Evolutionary conservation across 768 basidiomycete species (phyloP), one percentile per base, ranked within the genome.

Genomic region (Lactarius hatsudake): DNA sequence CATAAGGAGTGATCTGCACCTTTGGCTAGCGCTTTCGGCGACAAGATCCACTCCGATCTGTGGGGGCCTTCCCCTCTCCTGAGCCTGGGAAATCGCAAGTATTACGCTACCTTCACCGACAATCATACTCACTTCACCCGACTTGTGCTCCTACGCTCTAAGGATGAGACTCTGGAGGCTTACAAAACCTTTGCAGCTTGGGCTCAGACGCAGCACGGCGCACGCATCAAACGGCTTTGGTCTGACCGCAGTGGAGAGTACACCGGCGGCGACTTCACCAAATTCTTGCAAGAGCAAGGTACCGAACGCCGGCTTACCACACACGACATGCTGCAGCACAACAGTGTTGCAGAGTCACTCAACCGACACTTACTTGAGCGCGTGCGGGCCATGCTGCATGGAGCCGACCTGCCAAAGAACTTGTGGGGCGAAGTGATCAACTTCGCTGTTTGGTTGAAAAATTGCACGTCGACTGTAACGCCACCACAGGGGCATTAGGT

Each of bases 341-440:
- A 80, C 64, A 76, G 81, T n/a, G 66, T 81, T 28, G 76, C 79
- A 0, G 79, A 82, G 62, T 68, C 75, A 12, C 71, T 76, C 34
- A 81, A 78, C 36, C 66, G 77, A 2, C 76, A 71, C 0, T 28
- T 77, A 0, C 28, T 76, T 13, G 76, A 80, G 40, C 69, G 71
- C 18, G 73, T 75, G 10, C 69, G 72, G 1, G 78, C 80, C 0
- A 75, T 80, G 75, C 69, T 75, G 2, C 72, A 74, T 61, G 71
- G 69, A 5, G 69, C 70, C 1, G 71, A 72, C 8, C 59, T 80
- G 1, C 78, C 77, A 1, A 73, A 72, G 28, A 73, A 69, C 57
- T 71, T 81, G 28, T 81, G 79, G 78, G 74, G 65, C 2, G 76
- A 78, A 51, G 74, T 76, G 8, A 63, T 76, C 0, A 26, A 55